Conservation (phyloP, 2,329 filamentous ascomycete species). For the Huntiella abstrusa region DNA sequence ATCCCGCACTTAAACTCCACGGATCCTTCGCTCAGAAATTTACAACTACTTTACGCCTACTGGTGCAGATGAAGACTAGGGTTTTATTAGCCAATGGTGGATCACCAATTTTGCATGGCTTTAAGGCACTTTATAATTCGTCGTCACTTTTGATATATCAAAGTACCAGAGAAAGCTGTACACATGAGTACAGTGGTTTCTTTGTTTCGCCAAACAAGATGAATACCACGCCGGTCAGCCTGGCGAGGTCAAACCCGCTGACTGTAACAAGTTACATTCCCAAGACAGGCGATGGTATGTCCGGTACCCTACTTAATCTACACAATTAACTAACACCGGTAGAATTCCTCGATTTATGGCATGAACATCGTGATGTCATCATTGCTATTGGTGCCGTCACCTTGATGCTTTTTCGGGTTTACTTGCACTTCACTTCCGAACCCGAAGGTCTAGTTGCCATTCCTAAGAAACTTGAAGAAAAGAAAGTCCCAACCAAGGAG, state of each 20-base stretch:
- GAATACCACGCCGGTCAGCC: conserved; percentile 6
- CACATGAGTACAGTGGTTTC: background rate
- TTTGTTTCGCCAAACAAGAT: conserved; percentile 2
- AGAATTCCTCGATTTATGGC: conserved; percentile 27
- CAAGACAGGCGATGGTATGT: background rate
- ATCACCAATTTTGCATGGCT: too few species aligned
- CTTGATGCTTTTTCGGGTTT: conserved; percentile 23
- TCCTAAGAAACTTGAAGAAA: conserved; percentile 18
- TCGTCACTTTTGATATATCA: too few species aligned
- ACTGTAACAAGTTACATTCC: background rate
- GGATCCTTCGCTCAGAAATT: too few species aligned
- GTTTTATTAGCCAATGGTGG: too few species aligned
- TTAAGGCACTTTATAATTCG: too few species aligned
- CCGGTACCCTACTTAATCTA: background rate
- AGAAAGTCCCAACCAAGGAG: conserved; percentile 9
- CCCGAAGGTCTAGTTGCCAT: conserved; percentile 21
- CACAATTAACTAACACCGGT: background rate
- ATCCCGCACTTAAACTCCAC: too few species aligned
- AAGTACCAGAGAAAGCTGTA: too few species aligned
- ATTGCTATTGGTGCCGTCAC: conserved; percentile 22
- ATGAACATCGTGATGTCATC: conserved; percentile 26
- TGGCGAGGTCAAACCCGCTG: conserved; percentile 7
- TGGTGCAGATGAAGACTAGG: too few species aligned
- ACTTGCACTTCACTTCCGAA: conserved; percentile 21
- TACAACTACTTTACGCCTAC: too few species aligned